A percentile compares a stretch with the other conserved stretches of the same genome.
Evolutionary conservation across 257 asterid genomes (phyloP).

Genomic region (Verbena officinalis): DNA sequence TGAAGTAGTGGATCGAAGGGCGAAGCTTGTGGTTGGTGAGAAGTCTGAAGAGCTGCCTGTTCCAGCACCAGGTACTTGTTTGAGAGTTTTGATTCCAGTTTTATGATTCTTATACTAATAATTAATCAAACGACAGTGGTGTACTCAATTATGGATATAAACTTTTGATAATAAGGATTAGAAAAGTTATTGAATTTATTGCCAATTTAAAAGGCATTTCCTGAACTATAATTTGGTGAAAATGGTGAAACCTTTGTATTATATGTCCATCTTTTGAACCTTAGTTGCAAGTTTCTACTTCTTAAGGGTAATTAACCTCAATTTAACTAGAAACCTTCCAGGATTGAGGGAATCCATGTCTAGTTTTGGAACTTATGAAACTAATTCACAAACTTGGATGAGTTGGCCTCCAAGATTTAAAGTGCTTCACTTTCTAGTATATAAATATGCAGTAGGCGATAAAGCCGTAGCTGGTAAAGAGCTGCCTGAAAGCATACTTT

Average conservation of each 20-base stretch:
- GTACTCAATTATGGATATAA: background rate
- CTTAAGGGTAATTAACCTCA: constrained; percentile 16
- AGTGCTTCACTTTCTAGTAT: background rate
- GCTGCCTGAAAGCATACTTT: background rate
- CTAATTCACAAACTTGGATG: background rate
- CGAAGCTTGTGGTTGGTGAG: constrained; percentile 91
- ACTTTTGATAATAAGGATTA: background rate
- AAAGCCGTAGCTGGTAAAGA: background rate
- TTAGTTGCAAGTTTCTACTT: background rate
- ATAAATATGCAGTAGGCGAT: background rate
- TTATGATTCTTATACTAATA: background rate
- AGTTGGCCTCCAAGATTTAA: background rate
- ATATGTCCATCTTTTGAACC: background rate
- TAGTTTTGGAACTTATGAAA: constrained; percentile 3
- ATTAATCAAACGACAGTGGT: constrained; percentile 3
- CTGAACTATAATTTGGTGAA: background rate
- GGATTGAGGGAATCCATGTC: background rate
- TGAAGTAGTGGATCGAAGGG: constrained; percentile 95
- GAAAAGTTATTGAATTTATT: background rate
- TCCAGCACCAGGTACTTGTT: constrained; percentile 57
- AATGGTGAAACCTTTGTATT: background rate
- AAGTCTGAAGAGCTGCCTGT: constrained; percentile 68
- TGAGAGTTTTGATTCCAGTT: constrained; percentile 14
- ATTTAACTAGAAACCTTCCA: constrained; percentile 2
- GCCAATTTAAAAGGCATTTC: constrained; percentile 3